Evolutionary conservation across 2,329 filamentous ascomycete genomes (phyloP).

Genomic region (Colletotrichum kahawae): DNA sequence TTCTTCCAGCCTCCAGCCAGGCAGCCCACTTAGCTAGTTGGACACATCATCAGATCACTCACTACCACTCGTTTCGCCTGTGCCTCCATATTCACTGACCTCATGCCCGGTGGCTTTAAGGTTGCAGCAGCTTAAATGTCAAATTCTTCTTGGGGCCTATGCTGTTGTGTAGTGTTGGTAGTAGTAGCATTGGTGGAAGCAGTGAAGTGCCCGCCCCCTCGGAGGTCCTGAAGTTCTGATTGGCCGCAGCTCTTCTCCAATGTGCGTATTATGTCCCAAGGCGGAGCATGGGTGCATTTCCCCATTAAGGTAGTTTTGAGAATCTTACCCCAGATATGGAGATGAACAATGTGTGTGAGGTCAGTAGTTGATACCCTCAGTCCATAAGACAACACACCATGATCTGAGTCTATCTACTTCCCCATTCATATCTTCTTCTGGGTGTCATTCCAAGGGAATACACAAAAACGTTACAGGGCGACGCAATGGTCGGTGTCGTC

Average conservation of each 20-base stretch:
- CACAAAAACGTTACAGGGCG: background rate
- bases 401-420: no score
- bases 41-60: no score
- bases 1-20: no score
- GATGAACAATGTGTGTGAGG: background rate
- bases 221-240: background rate
- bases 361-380: background rate
- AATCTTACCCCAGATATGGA: background rate
- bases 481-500: background rate
- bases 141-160: background rate
- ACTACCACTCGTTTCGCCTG: no score
- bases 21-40: no score
- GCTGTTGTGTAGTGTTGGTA: background rate
- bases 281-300: background rate
- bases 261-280: background rate
- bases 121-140: background rate
- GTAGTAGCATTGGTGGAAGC: accelerated
- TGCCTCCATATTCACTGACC: no score
- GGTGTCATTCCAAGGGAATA: no score
- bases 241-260: background rate
- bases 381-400: background rate
- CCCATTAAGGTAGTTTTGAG: background rate
- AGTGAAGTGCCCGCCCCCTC: accelerated
- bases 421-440: no score
- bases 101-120: background rate